These are phyloP conservation scores for Penicillium turbatum DNA, from an alignment of 495 filamentous ascomycete species.

Conservation along the genomic window DNA sequence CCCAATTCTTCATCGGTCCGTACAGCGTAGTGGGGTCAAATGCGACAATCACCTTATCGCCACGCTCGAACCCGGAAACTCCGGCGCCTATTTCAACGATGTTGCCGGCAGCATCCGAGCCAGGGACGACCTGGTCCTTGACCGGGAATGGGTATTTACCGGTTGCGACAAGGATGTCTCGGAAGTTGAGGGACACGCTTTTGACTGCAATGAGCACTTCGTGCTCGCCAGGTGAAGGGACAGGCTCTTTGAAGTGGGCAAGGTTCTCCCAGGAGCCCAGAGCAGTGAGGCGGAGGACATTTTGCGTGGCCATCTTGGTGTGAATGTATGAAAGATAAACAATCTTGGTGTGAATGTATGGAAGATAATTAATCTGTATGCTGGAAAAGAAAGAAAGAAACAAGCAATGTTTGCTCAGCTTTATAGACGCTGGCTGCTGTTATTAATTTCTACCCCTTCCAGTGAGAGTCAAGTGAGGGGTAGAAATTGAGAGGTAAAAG, in stretches of 20 bases:
- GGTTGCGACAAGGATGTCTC: conserved; percentile 65
- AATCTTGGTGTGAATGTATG: no score
- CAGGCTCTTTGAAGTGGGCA: conserved; percentile 1
- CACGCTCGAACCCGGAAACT: conserved; percentile 55
- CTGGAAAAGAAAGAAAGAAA: no score
- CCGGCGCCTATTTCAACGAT: conserved; percentile 58
- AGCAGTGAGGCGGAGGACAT: no score
- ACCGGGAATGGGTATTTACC: conserved; percentile 58
- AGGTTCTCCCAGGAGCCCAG: neutral
- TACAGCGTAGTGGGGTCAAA: conserved; percentile 65
- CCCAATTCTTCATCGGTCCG: conserved; percentile 36
- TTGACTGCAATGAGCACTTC: conserved; percentile 63
- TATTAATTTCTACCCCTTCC: no score
- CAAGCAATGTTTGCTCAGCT: no score
- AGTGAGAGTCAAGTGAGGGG: no score
- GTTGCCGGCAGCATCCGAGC: conserved; percentile 67
- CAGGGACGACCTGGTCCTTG: conserved; percentile 52
- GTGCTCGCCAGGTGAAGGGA: conserved; percentile 34
- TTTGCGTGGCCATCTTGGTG: no score
- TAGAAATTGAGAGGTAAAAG: no score
- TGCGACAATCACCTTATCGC: conserved; percentile 61
- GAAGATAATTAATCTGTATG: no score
- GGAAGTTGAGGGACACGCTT: conserved; percentile 64
- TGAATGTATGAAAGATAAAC: no score
- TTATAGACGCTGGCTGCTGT: no score